These are phyloP conservation scores for Diaporthe sp. DNA, from an alignment of 2,329 filamentous ascomycete genomes.

Conservation along the genomic window DNA sequence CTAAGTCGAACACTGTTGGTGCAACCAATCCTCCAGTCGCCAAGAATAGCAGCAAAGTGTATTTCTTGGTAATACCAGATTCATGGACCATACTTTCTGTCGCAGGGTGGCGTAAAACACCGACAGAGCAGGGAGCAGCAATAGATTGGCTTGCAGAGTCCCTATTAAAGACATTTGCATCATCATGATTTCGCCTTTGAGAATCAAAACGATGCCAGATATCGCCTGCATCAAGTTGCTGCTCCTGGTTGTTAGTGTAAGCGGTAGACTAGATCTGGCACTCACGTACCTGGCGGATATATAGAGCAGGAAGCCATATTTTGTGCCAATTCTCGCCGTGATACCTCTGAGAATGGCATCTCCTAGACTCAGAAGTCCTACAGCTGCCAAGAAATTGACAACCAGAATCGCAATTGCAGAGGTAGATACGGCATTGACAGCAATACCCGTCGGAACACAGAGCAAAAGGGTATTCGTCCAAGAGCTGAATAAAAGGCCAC, in stretches of 20 bases:
- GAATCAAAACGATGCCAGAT: constrained; percentile 3
- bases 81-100: background rate
- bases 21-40: background rate
- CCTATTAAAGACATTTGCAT: constrained; percentile 5
- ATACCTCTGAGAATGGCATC: background rate
- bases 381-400: constrained; percentile 18
- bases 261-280: no score
- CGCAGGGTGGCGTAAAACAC: background rate
- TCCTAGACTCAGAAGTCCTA: background rate
- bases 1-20: background rate
- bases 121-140: constrained; percentile 21
- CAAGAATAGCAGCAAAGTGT: background rate
- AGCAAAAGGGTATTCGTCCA: constrained; percentile 17
- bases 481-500: background rate
- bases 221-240: constrained; percentile 21
- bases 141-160: background rate
- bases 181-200: background rate
- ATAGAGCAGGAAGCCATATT: background rate
- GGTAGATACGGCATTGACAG: background rate
- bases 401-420: background rate
- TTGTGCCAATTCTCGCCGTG: background rate
- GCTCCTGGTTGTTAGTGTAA: background rate
- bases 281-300: constrained; percentile 9
- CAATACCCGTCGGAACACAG: constrained; percentile 11
- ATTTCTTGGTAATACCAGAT: background rate